A percentile compares a stretch with the other conserved stretches of the same genome.
Conservation (phyloP, 345 rosid species). For the Gossypioides kirkii region DNA sequence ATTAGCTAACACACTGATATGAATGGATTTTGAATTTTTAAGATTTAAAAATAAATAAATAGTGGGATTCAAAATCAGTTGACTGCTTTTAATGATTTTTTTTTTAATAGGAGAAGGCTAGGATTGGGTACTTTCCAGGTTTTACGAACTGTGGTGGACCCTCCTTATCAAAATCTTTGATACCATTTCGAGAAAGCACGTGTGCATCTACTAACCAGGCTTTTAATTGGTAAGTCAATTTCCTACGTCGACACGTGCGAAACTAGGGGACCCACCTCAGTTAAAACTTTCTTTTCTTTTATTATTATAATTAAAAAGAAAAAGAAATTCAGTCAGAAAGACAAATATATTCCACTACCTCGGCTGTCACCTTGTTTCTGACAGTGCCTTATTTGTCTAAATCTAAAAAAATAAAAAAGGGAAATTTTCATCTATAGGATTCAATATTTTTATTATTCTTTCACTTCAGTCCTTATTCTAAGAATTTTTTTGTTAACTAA, state of each 20-base stretch:
- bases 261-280: neutral
- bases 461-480: neutral
- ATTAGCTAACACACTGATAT: too few relatives aligned
- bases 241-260: neutral
- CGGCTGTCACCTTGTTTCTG: neutral
- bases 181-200: constrained; percentile 2
- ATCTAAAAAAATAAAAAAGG: neutral
- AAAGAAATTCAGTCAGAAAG: neutral
- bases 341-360: neutral
- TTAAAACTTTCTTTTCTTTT: neutral
- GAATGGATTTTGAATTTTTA: too few relatives aligned
- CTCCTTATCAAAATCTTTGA: neutral
- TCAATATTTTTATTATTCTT: neutral
- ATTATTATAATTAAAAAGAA: neutral
- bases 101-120: neutral
- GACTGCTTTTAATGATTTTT: neutral
- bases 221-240: neutral
- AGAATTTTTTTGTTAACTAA: too few relatives aligned
- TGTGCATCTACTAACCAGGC: neutral
- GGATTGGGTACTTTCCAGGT: neutral
- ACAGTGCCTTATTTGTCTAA: neutral
- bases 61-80: neutral
- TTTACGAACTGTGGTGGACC: neutral
- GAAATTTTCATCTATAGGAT: neutral
- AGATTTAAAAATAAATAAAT: neutral